Evolutionary conservation across 2,329 filamentous ascomycete genomes (phyloP).

Genomic region (Aspergillus quadrilineatus): DNA sequence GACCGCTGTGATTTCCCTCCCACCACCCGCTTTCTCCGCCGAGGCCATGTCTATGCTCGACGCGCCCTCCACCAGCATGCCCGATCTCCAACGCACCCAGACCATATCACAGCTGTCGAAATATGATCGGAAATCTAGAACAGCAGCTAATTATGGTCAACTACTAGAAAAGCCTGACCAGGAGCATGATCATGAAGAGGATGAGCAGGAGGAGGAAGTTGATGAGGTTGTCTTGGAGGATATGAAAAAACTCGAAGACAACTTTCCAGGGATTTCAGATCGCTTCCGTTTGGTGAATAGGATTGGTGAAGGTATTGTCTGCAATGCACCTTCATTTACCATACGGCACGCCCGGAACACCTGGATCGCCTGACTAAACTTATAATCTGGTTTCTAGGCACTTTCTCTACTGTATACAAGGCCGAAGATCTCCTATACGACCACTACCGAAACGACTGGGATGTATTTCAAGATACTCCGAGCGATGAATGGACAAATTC

Average conservation of each 20-base stretch:
- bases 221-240: constrained; percentile 68
- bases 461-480: constrained; percentile 64
- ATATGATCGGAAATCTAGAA: constrained; percentile 20
- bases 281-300: constrained; percentile 90
- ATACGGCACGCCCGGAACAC: neutral
- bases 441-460: constrained; percentile 82
- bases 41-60: constrained; percentile 29
- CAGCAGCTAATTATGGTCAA: constrained; percentile 19
- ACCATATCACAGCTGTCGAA: constrained; percentile 17
- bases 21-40: neutral
- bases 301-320: constrained; percentile 79
- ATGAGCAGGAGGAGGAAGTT: constrained; percentile 38
- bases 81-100: constrained; percentile 26
- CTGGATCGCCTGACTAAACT: neutral
- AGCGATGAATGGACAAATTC: constrained; percentile 67
- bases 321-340: neutral
- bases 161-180: constrained; percentile 14
- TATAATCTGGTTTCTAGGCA: constrained; percentile 59
- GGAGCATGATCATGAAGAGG: constrained; percentile 29
- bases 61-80: constrained; percentile 24
- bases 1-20: neutral
- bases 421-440: constrained; percentile 90
- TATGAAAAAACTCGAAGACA: constrained; percentile 78
- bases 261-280: constrained; percentile 79
- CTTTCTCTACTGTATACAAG: constrained; percentile 98